Evolutionary conservation across 2,329 filamentous ascomycete genomes (phyloP), one percentile per base, ranked within the genome.

Genomic region (Claviceps sp.): DNA sequence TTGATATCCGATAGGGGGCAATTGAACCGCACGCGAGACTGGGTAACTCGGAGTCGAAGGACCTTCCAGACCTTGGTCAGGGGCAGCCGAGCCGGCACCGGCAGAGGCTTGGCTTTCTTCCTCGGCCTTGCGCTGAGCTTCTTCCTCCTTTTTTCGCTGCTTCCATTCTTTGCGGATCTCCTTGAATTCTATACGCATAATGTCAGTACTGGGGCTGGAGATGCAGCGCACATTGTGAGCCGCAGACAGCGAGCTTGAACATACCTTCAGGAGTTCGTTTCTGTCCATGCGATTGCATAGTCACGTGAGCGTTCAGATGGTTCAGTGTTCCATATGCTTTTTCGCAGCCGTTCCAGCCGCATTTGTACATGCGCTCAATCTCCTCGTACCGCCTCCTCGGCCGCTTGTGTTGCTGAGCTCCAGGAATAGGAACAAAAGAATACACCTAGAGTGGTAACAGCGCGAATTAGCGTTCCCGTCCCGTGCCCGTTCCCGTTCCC

Each of bases 351-450:
- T 96, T 91, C 88, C 89, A 97, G 26, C 91, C 93, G 64, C 93
- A 98, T 70, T 97, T 97, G 76, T 98, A 97, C 93, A 98, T 97
- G 64, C 93, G 84, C 73, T 98, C 93, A 61, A 98, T 98, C 67
- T 98, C 93, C 69, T 98, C 93, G 62, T 96, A 98, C 50, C 93
- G 82, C 61, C 93, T 78, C 57, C 93, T 81, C 13, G 93, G 93
- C 53, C 93, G 82, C 74, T 98, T 98, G 68, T 97, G 91, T 66
- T 98, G 93, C 66, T 96, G 90, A 13, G 91, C 88, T 57, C 93
- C 93, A 2, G 93, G 93, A 62, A 97, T 97, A 0, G 93, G 91
- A 36, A 97, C 93, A 64, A 98, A 97, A 0, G 90, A 96, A 67
- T 97, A 97, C 42, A 98, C 91, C 78, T 96, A 78, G n/a, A 72